Evolutionary conservation across 2,329 filamentous ascomycete genomes (phyloP), one percentile per base, ranked within the genome.

Genomic region (Aureobasidium pullulans): DNA sequence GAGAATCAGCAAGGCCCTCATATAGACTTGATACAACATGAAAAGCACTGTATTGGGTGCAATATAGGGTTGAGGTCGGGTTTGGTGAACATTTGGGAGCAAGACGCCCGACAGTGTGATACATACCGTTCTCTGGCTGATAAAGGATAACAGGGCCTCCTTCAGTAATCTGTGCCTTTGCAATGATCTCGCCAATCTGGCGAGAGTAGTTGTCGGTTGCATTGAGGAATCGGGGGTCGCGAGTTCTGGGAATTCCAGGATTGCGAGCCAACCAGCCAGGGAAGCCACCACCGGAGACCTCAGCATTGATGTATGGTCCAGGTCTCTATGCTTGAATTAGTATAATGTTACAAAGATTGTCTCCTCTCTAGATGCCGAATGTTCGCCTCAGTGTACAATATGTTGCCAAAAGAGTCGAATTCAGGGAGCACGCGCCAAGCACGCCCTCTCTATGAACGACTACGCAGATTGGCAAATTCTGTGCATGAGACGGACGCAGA

Each of bases 41-140:
- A 23, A 23, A 23, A 23, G 23, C 23, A 23, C 23, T 23, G 23
- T 23, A 23, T 23, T 4, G 3, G 23, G 23, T 23, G 23, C 23
- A 4, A 23, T 23, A 23, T 23, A 2, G 23, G 23, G 23, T 23
- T 23, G 23, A 23, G 23, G 23, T 23, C 3, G 23, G 23, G 23
- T 23, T 23, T 3, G 34, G 34, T 2, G 39, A 42, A 42, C 15
- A 19, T 42, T n/a, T n/a, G 6, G 11, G 31, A 13, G 13, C 23
- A 23, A 23, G 3, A 11, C 23, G 6, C 19, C 6, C 32, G 28
- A 40, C 19, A 32, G 36, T 16, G 8, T 31, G 32, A 6, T 36
- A 40, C 13, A n/a, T 92, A 70, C 94, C 90, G 63, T 94, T 95
- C 70, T 95, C 90, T 0, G 88, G 86, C 69, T 95, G 90, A 43